Evolutionary conservation across 2,329 filamentous ascomycete genomes (phyloP), one percentile per base, ranked within the genome.

Genomic region (Sporothrix variecibatus): DNA sequence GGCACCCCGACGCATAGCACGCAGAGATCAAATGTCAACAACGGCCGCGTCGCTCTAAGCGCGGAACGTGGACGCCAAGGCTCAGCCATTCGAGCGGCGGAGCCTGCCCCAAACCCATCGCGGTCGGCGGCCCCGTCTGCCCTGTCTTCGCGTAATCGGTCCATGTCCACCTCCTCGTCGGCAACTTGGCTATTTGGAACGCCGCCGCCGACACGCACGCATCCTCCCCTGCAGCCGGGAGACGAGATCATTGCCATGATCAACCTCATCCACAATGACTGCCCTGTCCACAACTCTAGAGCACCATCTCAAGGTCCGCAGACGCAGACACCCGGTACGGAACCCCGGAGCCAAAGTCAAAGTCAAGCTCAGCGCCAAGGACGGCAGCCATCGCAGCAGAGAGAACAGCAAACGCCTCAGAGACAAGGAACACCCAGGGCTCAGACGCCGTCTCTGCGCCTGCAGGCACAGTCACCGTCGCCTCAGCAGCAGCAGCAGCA

Each of bases 161-260:
- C 64, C 12, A 28, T 38, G 26, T 69, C 72, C 3, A 34, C 70
- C 2, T 26, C 43, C 4, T 74, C 74, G 5, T 56, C 73, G 0
- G 5, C 5, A 0, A 31, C 73, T 0, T 75, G 72, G 71, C 40
- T 75, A 0, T 60, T 76, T 17, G 70, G 73, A 2, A 72, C 68
- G 3, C 58, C 58, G 2, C 60, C 51, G 0, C 60, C 43, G 3
- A 15, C 9, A 9, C 0, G 12, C 17, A 12, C 49, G 5, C 71
- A 58, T 12, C 15, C 46, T 23, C 11, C 9, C 2, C n/a, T 69
- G 2, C 70, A 76, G 6, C 69, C 74, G 0, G 74, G 60, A 0
- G 73, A 77, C 15, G 76, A 77, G 15, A 75, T 77, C 11, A 12
- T 77, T 3, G 76, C 76, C 12, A 73, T 74, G 72, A 77, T 76